These are phyloP conservation scores for Schoenoplectus triqueter DNA, from an alignment of 202 grass and related monocot species.

Conservation along the genomic window DNA sequence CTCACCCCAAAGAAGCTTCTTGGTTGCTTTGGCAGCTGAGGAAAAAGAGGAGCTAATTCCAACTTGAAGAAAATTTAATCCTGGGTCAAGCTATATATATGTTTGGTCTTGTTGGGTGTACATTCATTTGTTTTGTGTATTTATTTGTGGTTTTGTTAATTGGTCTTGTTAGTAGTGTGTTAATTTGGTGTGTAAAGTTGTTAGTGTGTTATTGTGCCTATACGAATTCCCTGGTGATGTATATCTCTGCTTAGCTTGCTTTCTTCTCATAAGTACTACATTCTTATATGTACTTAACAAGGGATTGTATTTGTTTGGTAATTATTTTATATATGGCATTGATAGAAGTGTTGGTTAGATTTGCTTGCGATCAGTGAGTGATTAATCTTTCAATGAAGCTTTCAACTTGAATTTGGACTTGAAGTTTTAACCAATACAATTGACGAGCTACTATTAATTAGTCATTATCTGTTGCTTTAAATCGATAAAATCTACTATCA, in stretches of 20 bases:
- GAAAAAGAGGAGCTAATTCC: not conserved
- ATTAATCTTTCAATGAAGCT: conserved; percentile 11
- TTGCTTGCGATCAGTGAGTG: not conserved
- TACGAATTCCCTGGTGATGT: conserved; percentile 56
- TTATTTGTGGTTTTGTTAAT: not conserved
- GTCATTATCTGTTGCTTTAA: not conserved
- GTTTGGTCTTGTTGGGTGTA: conserved; percentile 39
- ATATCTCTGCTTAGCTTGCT: conserved; percentile 58
- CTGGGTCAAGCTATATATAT: conserved; percentile 36
- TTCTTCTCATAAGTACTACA: conserved; percentile 45
- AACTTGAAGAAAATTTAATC: not conserved
- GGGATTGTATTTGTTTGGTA: conserved; percentile 48
- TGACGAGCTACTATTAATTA: not conserved
- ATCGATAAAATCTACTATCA: not conserved
- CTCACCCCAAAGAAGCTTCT: conserved; percentile 75
- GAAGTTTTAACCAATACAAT: not conserved
- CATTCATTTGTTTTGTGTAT: conserved; percentile 43
- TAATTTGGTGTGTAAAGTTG: conserved; percentile 66
- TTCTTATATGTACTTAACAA: conserved; percentile 71
- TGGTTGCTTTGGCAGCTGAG: conserved; percentile 82
- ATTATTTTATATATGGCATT: conserved; percentile 32
- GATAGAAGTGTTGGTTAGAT: not conserved
- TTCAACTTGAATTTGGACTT: not conserved
- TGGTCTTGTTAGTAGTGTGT: conserved; percentile 39
- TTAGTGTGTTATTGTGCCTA: conserved; percentile 71